Evolutionary conservation across 73 alveolate genomes (phyloP).

Genomic region (Uronychia setigera): DNA sequence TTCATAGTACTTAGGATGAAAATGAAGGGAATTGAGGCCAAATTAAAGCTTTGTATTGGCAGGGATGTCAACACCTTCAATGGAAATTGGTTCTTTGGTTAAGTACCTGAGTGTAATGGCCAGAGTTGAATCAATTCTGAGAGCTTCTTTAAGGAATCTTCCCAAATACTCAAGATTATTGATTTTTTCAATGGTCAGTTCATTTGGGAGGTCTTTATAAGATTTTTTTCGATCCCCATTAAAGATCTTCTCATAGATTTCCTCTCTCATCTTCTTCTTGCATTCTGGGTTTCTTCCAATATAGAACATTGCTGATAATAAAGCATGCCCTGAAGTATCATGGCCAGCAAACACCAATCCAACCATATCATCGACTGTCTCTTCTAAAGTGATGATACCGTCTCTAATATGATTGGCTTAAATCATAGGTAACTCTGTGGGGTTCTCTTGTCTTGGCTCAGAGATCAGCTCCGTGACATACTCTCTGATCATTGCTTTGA

Average conservation of each 20-base stretch:
- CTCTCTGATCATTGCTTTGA: neutral
- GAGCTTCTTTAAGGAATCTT: conserved; percentile 10
- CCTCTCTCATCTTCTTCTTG: neutral
- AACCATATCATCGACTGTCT: conserved; percentile 8
- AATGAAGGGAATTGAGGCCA: neutral
- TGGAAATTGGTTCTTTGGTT: neutral
- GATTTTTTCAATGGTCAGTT: neutral
- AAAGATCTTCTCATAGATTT: neutral
- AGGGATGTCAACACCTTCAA: neutral
- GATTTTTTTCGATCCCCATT: neutral
- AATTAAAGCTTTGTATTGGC: neutral
- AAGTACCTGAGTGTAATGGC: neutral
- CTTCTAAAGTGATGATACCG: neutral
- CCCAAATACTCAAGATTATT: too few species aligned
- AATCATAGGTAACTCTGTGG: neutral
- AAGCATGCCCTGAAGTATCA: conserved; percentile 6
- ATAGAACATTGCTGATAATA: neutral
- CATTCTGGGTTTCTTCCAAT: conserved; percentile 3
- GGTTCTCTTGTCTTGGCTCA: neutral
- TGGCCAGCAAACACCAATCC: conserved; percentile 19
- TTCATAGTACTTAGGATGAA: conserved; percentile 6
- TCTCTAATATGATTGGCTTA: neutral
- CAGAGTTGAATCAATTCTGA: conserved; percentile 10
- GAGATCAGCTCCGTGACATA: neutral
- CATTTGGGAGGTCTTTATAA: neutral